Conservation (phyloP, 805 yeast species). For the Candida jianshihensis region DNA sequence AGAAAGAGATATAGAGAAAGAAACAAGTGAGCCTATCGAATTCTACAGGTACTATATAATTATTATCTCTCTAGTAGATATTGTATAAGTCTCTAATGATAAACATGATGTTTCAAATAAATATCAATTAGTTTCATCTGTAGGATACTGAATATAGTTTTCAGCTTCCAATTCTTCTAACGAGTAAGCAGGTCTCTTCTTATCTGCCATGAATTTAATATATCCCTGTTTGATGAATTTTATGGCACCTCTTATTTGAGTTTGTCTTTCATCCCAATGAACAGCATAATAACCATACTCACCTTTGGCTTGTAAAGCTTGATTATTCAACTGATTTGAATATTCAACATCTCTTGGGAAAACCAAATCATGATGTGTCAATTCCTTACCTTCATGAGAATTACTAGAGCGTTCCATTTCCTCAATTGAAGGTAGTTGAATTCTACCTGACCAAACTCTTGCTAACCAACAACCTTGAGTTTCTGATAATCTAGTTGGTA, state of each 20-base stretch:
- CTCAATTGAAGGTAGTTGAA: constrained; percentile 39
- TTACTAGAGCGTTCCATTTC: constrained; percentile 41
- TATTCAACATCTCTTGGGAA: constrained; percentile 57
- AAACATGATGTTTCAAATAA: too few relatives aligned
- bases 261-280: constrained; percentile 44
- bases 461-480: constrained; percentile 62
- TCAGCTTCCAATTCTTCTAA: constrained; percentile 33
- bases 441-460: constrained; percentile 50
- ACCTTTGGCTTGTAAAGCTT: constrained; percentile 30
- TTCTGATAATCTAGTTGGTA: constrained; percentile 57
- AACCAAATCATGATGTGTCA: constrained; percentile 44
- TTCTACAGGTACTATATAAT: too few relatives aligned
- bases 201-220: constrained; percentile 30
- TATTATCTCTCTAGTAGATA: too few relatives aligned
- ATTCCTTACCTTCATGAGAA: constrained; percentile 40
- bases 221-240: constrained; percentile 39
- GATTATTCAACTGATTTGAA: constrained; percentile 36
- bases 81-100: too few relatives aligned
- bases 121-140: too few relatives aligned
- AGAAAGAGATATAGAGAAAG: too few relatives aligned
- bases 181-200: constrained; percentile 31
- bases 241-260: constrained; percentile 34
- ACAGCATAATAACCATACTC: constrained; percentile 42
- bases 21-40: too few relatives aligned
- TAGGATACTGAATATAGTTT: constrained; percentile 28